Evolutionary conservation across 2,329 filamentous ascomycete species (phyloP).

Genomic region (Rhynchosporium secalis): DNA sequence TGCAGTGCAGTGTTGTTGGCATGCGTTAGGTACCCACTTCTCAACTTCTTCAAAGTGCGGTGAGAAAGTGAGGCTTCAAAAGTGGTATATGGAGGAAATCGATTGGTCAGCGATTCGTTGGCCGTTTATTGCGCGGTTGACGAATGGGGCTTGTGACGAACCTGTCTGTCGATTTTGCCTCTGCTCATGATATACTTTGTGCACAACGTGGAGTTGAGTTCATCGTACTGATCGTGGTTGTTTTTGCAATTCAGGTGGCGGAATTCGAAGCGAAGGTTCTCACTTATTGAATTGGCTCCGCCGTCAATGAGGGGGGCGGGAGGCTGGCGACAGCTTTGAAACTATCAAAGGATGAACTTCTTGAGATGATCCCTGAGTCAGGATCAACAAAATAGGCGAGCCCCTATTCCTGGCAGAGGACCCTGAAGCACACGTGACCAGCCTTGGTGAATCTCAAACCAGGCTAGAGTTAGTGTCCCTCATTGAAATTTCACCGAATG

Average conservation of each 20-base stretch:
- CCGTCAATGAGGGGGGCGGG: not conserved
- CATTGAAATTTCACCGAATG: not conserved
- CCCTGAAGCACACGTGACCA: slow-evolving; percentile 2
- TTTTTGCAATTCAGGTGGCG: not conserved
- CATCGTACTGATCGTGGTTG: not conserved
- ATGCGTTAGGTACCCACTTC: not conserved
- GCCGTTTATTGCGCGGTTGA: not conserved
- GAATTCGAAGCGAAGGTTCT: not conserved
- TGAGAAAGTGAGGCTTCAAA: slow-evolving; percentile 7
- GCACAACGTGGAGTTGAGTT: not conserved
- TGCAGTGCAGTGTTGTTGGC: not conserved
- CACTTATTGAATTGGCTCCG: not conserved
- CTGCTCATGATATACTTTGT: not conserved
- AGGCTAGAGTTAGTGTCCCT: not conserved
- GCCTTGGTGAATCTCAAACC: not conserved
- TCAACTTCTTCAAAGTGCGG: not conserved
- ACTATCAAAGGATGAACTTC: not conserved
- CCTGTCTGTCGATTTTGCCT: not conserved
- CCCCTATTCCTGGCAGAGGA: not conserved
- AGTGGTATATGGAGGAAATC: not conserved
- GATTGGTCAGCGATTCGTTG: not conserved
- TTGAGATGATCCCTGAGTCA: not conserved
- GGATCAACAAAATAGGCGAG: not conserved
- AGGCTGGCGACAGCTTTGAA: no score
- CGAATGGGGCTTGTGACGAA: not conserved